Evolutionary conservation across 2,329 filamentous ascomycete species (phyloP), one percentile per base, ranked within the genome.

Genomic region (Curvularia lunata): DNA sequence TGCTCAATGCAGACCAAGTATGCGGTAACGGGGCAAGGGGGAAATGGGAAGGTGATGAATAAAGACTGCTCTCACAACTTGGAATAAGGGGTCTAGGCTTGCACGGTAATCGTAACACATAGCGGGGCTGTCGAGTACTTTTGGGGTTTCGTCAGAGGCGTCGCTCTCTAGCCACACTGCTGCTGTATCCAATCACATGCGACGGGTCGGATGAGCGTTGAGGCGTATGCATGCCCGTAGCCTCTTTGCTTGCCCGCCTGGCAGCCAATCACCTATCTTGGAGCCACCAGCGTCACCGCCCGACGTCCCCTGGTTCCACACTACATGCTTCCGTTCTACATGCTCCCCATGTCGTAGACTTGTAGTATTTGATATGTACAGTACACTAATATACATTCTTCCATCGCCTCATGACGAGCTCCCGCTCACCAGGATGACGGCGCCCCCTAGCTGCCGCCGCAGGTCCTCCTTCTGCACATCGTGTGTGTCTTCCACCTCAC

Each of bases 401-500:
- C n/a, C n/a, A 18, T 6, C n/a, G 30, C 27, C 12, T 48, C 12
- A 68, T 9, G 58, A 54, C 3, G 58, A 58, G 13, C 66, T 57
- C 28, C 76, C 76, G 49, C 71, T 88, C 9, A 97, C 90, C 48
- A 98, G 79, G 70, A 98, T 74, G 16, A 97, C 84, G 10, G 92
- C 91, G 74, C 92, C 96, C 13, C 94, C 95, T 58, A 98, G 80
- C 79, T 98, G 95, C 70, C 94, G 85, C 73, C 87, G 85, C 64
- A 98, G 68, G 77, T 99, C 95, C 77, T 96, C 94, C 77, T 88
- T 91, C 70, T 96, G 90, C 1, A 99, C 95, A 81, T 99, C 95
- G 78, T 99, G 95, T 27, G 93, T 97, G 78, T 99, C 93, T 76
- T 99, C 95, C 0, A 99, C 95, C 81, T 97, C 93, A 8, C 95